Conservation (phyloP, 73 alveolate genomes). For the Paramecium primaurelia region DNA sequence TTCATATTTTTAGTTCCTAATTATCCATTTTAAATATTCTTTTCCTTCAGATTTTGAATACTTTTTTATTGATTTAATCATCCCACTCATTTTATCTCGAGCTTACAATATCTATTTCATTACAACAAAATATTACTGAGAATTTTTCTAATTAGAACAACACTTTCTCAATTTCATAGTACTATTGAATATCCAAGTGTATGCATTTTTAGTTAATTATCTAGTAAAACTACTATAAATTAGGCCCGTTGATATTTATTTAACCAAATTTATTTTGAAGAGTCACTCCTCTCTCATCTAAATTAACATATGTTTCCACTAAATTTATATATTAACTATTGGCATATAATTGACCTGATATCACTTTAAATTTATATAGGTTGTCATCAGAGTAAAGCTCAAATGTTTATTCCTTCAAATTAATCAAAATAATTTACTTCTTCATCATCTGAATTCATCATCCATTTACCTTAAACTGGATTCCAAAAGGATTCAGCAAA, state of each 20-base stretch:
- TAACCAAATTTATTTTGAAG: not conserved
- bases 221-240: not conserved
- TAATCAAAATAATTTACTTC: not conserved
- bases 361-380: not conserved
- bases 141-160: not conserved
- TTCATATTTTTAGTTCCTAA: not conserved
- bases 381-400: not conserved
- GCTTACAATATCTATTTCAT: not conserved
- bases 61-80: not conserved
- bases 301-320: not conserved
- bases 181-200: not conserved
- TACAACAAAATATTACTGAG: not conserved
- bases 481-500: conserved; percentile 25
- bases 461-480: not conserved
- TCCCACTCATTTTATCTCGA: not conserved
- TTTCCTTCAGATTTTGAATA: not conserved
- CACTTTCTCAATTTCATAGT: not conserved
- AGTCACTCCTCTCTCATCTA: conserved; percentile 3
- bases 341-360: not conserved
- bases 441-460: not conserved
- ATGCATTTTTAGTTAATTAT: not conserved
- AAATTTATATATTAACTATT: not conserved
- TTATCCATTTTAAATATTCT: not conserved
- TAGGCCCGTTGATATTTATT: not conserved
- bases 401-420: not conserved